phyloP scores from a whole-genome alignment of 495 filamentous ascomycete species.

The Ascobolus immersus region DNA sequence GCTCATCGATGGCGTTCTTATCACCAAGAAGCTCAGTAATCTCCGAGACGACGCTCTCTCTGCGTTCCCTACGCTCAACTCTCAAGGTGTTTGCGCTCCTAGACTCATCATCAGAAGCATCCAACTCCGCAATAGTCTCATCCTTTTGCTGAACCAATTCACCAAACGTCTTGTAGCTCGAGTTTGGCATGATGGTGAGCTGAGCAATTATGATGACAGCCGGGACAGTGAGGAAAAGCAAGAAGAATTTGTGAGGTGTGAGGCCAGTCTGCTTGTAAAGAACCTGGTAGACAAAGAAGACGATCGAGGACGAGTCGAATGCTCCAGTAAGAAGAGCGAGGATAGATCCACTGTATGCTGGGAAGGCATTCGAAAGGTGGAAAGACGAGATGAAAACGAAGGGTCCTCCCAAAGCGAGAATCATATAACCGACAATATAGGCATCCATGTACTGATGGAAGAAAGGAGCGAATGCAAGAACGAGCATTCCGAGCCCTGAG shows the following conservation, averaged over 20 bases:
- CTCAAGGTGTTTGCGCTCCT: no score
- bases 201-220: constrained; percentile 41
- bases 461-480: constrained; percentile 38
- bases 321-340: constrained; percentile 66
- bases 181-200: constrained; percentile 46
- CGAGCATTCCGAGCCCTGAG: constrained; percentile 38
- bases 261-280: constrained; percentile 41
- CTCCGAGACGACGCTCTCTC: constrained; percentile 41
- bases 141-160: constrained; percentile 55
- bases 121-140: constrained; percentile 22
- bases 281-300: constrained; percentile 67
- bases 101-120: constrained; percentile 28
- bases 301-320: constrained; percentile 69
- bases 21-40: constrained; percentile 50
- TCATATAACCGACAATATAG: constrained; percentile 54
- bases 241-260: constrained; percentile 45
- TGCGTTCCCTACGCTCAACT: constrained; percentile 35
- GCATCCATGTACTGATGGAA: constrained; percentile 25
- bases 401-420: constrained; percentile 62
- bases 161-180: constrained; percentile 70
- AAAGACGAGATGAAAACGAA: constrained; percentile 81
- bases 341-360: constrained; percentile 59
- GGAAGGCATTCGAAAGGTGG: constrained; percentile 82
- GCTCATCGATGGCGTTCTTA: constrained; percentile 21
- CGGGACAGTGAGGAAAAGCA: constrained; percentile 50